Evolutionary conservation across 805 yeast species (phyloP), one percentile per base, ranked within the genome.

Genomic region (Starmerella lactis-condensi): DNA sequence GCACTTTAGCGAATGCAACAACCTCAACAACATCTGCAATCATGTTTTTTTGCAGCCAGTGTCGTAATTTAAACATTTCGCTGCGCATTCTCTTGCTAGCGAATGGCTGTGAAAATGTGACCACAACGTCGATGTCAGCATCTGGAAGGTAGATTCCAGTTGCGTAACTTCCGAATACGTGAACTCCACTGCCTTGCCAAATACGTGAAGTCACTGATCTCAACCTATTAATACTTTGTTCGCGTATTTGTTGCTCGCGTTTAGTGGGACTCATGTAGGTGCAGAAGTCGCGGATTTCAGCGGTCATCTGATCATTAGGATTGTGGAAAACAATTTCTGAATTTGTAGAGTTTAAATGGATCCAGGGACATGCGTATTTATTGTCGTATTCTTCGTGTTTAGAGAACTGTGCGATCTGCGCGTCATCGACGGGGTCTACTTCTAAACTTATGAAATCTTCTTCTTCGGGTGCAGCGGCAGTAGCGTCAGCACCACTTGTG

Each of bases 111-210:
- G 32, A 26, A 10, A 33, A 23, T 3, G 73, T 60, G 16, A 85
- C 67, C 27, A 83, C 95, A 72, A 89, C 73, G 53, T 85, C 98
- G 20, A 85, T 81, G 60, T 85, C 98, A 0, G 94, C 79, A 2
- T 93, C 93, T 0, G 96, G 96, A 12, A 85, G 60, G 48, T 82
- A 85, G 38, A 85, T 57, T 48, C 83, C 94, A 0, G 95, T 83
- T 0, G 96, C 93, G 51, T 69, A 77, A 0, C 95, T 83, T 0
- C 98, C 98, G 58, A 89, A 85, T 6, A 83, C 92, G 39, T 73
- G 73, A 4, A 76, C 67, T 34, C 73, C 75, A 11, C 85, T 71
- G 38, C 69, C 76, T 1, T 72, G 71, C 94, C 95, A 85, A 32
- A 73, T 56, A 2, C 53, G 48, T 5, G 58, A 53, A 3, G 67